A percentile compares a stretch with the other conserved stretches of the same genome.
phyloP scores from a whole-genome alignment of 1,139 yeast species.

The Hemisphaericaspora xylanilytica region DNA sequence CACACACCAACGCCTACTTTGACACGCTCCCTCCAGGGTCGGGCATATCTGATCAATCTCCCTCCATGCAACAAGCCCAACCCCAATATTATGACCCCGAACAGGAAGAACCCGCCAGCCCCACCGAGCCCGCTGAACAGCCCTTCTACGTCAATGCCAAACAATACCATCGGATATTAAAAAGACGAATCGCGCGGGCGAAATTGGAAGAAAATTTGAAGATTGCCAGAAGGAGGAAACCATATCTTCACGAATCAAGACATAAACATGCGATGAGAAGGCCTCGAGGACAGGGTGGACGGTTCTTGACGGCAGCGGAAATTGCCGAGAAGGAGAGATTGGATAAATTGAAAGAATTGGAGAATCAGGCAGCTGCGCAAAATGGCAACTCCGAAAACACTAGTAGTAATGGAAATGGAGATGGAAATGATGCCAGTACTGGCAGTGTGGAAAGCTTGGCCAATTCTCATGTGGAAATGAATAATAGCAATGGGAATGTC shows the following conservation, averaged over 20 bases:
- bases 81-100: conserved; percentile 14
- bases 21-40: conserved; percentile 3
- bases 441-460: neutral
- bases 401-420: neutral
- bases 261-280: conserved; percentile 99
- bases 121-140: conserved; percentile 51
- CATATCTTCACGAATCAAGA: conserved; percentile 93
- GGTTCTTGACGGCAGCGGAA: conserved; percentile 95
- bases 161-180: conserved; percentile 91
- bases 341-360: conserved; percentile 47
- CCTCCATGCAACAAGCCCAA: conserved; percentile 11
- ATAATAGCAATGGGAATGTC: neutral
- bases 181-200: conserved; percentile 91
- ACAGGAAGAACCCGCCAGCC: conserved; percentile 6
- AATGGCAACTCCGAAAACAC: neutral
- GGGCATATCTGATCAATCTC: conserved; percentile 4
- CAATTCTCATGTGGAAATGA: neutral
- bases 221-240: conserved; percentile 87
- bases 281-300: conserved; percentile 98
- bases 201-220: conserved; percentile 84
- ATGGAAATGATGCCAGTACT: neutral
- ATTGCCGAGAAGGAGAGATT: conserved; percentile 78
- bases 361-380: conserved; percentile 21
- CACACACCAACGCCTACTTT: conserved; percentile 6
- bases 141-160: conserved; percentile 98